Conservation (phyloP, 2,329 filamentous ascomycete species). For the Fusarium marasasianum region DNA sequence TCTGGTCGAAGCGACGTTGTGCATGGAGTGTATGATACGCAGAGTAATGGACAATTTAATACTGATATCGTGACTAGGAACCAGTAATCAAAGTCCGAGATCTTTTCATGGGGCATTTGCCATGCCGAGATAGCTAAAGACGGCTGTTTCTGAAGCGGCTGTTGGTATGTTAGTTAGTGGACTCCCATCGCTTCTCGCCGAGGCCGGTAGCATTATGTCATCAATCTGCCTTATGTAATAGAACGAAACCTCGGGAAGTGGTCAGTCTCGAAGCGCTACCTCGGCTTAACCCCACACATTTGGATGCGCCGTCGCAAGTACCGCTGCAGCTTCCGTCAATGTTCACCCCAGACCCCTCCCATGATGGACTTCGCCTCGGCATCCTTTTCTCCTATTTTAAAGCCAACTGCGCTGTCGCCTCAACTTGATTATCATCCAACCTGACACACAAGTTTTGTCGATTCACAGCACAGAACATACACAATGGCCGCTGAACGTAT, state of each 20-base stretch:
- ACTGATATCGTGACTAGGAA: background rate
- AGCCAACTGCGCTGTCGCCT: background rate
- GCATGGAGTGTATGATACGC: background rate
- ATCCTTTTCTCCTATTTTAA: constrained; percentile 31
- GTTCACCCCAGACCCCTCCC: constrained; percentile 30
- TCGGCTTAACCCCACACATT: constrained; percentile 46
- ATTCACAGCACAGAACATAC: constrained; percentile 22
- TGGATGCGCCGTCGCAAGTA: constrained; percentile 21
- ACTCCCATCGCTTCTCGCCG: background rate
- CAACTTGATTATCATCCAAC: background rate
- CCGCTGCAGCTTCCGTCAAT: constrained; percentile 34
- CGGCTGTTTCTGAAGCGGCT: background rate
- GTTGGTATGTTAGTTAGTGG: background rate
- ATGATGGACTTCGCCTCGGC: constrained; percentile 34
- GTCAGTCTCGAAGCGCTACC: constrained; percentile 33
- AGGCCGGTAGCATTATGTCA: background rate
- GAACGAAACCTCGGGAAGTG: constrained; percentile 33
- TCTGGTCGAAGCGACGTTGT: background rate
- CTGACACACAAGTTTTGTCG: background rate
- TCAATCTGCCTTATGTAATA: constrained; percentile 14
- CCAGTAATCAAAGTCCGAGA: too few relatives aligned
- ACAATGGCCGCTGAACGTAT: constrained; percentile 87
- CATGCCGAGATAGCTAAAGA: background rate
- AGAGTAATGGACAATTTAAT: too few relatives aligned
- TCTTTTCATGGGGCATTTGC: background rate